A percentile compares a stretch with the other conserved stretches of the same genome.
These are phyloP conservation scores for Botrytis cinerea DNA, from an alignment of 2,329 filamentous ascomycete genomes.

Conservation along the genomic window DNA sequence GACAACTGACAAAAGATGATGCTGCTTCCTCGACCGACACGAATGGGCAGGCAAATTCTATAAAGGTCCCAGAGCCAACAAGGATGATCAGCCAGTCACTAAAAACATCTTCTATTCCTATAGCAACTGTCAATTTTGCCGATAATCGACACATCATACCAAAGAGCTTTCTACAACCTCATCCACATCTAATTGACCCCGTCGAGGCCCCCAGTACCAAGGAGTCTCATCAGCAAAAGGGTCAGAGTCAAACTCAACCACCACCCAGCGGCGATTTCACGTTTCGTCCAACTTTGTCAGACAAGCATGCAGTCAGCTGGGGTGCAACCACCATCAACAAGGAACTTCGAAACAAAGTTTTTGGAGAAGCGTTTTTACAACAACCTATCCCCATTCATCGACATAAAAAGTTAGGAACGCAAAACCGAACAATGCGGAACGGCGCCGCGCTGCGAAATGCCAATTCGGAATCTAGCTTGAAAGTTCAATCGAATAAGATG, in stretches of 20 bases:
- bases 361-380: constrained; percentile 87
- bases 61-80: constrained; percentile 41
- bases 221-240: constrained; percentile 37
- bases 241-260: constrained; percentile 30
- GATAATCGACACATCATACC: constrained; percentile 94
- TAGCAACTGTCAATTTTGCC: constrained; percentile 89
- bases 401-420: constrained; percentile 64
- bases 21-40: constrained; percentile 10
- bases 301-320: constrained; percentile 58
- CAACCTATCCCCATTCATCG: constrained; percentile 80
- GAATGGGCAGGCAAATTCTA: constrained; percentile 27
- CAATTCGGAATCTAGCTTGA: constrained; percentile 41
- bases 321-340: constrained; percentile 74
- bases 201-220: constrained; percentile 35
- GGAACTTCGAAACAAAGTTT: constrained; percentile 68
- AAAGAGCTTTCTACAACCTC: constrained; percentile 70
- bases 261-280: constrained; percentile 28
- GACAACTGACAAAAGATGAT: constrained; percentile 29
- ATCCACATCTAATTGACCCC: constrained; percentile 48
- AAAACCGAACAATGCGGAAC: constrained; percentile 62
- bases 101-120: constrained; percentile 60
- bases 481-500: constrained; percentile 30
- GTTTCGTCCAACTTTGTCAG: constrained; percentile 51
- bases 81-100: constrained; percentile 74
- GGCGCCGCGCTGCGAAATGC: constrained; percentile 44